Percentiles rank a stretch among this genome's conserved stretches.
Evolutionary conservation across 805 yeast genomes (phyloP).

Genomic region (Wickerhamomyces rabaulensis): DNA sequence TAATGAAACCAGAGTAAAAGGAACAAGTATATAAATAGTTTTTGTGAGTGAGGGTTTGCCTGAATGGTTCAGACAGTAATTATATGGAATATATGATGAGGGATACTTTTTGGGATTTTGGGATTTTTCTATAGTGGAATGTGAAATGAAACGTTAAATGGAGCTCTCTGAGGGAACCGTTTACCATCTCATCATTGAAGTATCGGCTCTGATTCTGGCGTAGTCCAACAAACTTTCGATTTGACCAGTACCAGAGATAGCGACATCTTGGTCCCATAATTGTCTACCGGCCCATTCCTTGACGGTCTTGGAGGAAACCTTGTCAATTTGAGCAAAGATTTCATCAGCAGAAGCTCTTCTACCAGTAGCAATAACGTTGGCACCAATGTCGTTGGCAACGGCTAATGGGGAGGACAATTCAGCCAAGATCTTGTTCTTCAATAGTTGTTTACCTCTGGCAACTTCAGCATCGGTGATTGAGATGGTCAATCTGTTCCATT

Average conservation of each 20-base stretch:
- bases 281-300: constrained; percentile 69
- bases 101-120: not conserved
- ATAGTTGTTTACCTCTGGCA: constrained; percentile 67
- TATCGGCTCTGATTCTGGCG: constrained; percentile 81
- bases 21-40: not conserved
- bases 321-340: constrained; percentile 56
- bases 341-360: constrained; percentile 57
- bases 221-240: constrained; percentile 81
- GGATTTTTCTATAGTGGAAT: not conserved
- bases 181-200: constrained; percentile 83
- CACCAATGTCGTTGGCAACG: constrained; percentile 53
- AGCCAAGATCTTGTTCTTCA: constrained; percentile 58
- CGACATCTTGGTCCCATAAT: constrained; percentile 83
- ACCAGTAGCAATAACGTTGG: constrained; percentile 54
- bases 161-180: not conserved
- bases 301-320: constrained; percentile 53
- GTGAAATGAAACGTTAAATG: not conserved
- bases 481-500: constrained; percentile 81
- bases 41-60: not conserved
- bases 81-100: not conserved
- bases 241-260: constrained; percentile 79
- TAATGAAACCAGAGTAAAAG: not conserved
- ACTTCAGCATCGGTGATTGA: constrained; percentile 75
- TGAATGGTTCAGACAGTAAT: not conserved
- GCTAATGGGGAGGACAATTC: constrained; percentile 43